A percentile compares a stretch with the other conserved stretches of the same genome.
These are phyloP conservation scores for Manihot esculenta DNA, from an alignment of 441 rosid genomes.

Conservation along the genomic window DNA sequence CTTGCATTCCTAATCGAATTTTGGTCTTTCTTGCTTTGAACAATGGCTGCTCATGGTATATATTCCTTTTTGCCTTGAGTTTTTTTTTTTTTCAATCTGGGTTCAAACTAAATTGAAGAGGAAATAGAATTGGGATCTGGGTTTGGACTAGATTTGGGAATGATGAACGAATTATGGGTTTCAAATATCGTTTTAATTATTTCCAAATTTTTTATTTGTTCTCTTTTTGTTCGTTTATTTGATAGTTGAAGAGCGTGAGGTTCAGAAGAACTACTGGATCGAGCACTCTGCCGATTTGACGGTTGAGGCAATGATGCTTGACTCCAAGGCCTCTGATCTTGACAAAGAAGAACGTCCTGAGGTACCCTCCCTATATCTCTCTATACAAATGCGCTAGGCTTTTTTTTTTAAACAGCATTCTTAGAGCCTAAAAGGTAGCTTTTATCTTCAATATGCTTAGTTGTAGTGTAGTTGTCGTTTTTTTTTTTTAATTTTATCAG, in stretches of 20 bases:
- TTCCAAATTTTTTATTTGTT: neutral
- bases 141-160: neutral
- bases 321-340: constrained; percentile 84
- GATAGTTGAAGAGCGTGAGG: constrained; percentile 53
- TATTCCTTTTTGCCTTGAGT: neutral
- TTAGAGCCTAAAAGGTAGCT: too few species aligned
- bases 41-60: constrained; percentile 19
- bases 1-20: neutral
- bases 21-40: neutral
- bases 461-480: too few species aligned
- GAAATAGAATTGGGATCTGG: constrained; percentile 1
- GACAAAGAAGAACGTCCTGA: constrained; percentile 98
- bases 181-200: neutral
- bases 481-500: too few species aligned
- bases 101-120: constrained; percentile 5
- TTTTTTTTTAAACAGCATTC: too few species aligned
- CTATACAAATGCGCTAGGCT: neutral
- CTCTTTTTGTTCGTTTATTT: neutral
- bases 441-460: too few species aligned
- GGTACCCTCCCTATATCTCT: constrained; percentile 30
- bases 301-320: constrained; percentile 97
- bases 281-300: constrained; percentile 79
- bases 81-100: neutral
- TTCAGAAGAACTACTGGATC: constrained; percentile 85
- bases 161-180: neutral